phyloP scores from a whole-genome alignment of 1,139 yeast species.

The Hyphopichia burtonii region DNA sequence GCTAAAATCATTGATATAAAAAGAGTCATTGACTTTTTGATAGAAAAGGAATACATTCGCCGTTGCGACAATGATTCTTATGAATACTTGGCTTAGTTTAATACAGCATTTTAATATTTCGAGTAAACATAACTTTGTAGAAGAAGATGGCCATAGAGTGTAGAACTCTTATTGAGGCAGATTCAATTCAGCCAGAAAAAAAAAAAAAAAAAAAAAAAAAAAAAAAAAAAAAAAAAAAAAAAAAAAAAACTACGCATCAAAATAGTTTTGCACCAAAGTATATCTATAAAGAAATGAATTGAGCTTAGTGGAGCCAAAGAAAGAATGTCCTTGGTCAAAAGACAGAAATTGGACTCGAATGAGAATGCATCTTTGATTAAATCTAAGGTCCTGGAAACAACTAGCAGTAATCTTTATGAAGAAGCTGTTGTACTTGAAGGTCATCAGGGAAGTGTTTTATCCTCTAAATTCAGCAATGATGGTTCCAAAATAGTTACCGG shows the following conservation, averaged over 20 bases:
- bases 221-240: no score
- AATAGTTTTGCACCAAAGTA: background rate
- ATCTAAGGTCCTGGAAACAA: background rate
- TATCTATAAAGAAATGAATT: no score
- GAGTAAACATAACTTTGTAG: no score
- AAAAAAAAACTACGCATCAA: background rate
- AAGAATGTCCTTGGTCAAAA: conserved; percentile 22
- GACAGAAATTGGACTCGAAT: conserved; percentile 9
- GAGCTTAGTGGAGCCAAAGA: no score
- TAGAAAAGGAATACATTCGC: conserved; percentile 82
- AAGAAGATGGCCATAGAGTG: no score
- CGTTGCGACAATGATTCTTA: conserved; percentile 76
- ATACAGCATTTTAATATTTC: conserved; percentile 2
- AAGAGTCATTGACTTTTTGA: conserved; percentile 78
- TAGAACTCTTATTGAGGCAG: no score
- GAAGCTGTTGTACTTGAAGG: conserved; percentile 37
- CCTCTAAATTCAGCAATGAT: conserved; percentile 40
- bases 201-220: no score
- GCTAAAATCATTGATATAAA: conserved; percentile 87
- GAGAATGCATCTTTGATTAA: background rate
- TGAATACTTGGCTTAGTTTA: conserved; percentile 66
- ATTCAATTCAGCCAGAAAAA: no score
- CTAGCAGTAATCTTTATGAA: conserved; percentile 9
- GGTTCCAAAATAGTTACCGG: conserved; percentile 52
- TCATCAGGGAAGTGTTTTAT: conserved; percentile 49